A percentile compares a stretch with the other conserved stretches of the same genome.
phyloP scores from a whole-genome alignment of 495 filamentous ascomycete genomes.

The Ramalina peruviana region DNA sequence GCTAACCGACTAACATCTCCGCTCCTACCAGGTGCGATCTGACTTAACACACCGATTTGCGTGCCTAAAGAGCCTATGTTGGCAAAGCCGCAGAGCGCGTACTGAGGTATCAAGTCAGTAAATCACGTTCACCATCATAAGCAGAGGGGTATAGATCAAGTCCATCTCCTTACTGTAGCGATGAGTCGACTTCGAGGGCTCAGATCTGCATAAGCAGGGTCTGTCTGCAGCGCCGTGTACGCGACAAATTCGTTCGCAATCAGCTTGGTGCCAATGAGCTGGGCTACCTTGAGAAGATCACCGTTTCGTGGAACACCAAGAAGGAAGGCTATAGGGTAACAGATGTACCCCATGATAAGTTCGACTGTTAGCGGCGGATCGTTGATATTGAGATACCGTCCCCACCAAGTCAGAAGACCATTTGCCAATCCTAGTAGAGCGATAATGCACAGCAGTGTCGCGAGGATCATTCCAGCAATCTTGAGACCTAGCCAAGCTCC shows the following conservation, averaged over 20 bases:
- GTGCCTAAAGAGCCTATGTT: conserved; percentile 74
- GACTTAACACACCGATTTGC: conserved; percentile 72
- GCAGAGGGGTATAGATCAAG: not conserved
- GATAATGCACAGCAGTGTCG: conserved; percentile 72
- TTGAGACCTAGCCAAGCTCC: conserved; percentile 82
- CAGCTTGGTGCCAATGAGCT: conserved; percentile 72
- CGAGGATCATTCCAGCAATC: conserved; percentile 73
- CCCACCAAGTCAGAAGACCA: conserved; percentile 81
- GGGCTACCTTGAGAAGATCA: conserved; percentile 50
- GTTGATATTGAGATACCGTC: conserved; percentile 62
- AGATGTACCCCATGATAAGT: conserved; percentile 68
- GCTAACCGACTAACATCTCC: conserved; percentile 68
- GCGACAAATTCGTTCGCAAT: conserved; percentile 64
- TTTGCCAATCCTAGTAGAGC: conserved; percentile 63
- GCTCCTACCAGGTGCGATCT: conserved; percentile 58
- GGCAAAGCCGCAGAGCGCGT: conserved; percentile 45
- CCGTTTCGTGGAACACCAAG: conserved; percentile 64
- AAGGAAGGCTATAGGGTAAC: conserved; percentile 74
- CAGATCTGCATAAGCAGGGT: conserved; percentile 36
- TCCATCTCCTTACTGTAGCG: conserved; percentile 5
- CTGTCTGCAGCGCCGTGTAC: conserved; percentile 35
- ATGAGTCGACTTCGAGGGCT: conserved; percentile 34
- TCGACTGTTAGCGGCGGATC: conserved; percentile 56
- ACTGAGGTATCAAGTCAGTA: not conserved
- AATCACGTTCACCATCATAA: too few species aligned